Evolutionary conservation across 495 filamentous ascomycete genomes (phyloP).

Genomic region (Elasticomyces elasticus): DNA sequence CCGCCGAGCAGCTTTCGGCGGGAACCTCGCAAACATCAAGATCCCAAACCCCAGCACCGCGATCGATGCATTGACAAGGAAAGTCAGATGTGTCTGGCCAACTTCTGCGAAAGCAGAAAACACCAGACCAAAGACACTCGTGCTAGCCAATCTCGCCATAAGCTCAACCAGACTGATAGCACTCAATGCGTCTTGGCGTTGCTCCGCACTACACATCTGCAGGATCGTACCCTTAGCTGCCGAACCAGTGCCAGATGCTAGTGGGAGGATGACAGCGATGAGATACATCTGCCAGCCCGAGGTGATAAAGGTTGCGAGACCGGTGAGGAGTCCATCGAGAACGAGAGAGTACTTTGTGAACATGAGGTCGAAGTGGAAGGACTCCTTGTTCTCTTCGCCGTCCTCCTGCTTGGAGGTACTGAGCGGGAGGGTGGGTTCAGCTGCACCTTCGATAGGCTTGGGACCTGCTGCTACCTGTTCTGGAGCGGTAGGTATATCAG

Average conservation of each 20-base stretch:
- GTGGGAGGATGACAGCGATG: conserved; percentile 39
- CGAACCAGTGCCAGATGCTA: conserved; percentile 45
- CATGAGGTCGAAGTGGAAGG: conserved; percentile 43
- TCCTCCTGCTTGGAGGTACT: conserved; percentile 17
- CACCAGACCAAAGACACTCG: conserved; percentile 45
- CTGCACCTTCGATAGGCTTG: conserved; percentile 25
- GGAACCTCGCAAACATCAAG: conserved; percentile 40
- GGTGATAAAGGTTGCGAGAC: conserved; percentile 40
- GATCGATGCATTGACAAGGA: conserved; percentile 45
- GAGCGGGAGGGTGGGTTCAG: conserved; percentile 36
- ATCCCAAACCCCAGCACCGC: conserved; percentile 40
- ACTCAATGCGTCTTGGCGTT: conserved; percentile 45
- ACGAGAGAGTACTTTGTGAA: conserved; percentile 45
- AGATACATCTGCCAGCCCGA: conserved; percentile 47
- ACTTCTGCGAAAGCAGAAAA: conserved; percentile 42
- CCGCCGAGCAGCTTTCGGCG: conserved; percentile 36
- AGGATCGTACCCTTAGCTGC: conserved; percentile 50
- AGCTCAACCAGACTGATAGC: conserved; percentile 49
- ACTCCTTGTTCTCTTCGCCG: conserved; percentile 26
- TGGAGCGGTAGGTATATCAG: conserved; percentile 15
- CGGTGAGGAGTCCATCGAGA: conserved; percentile 43
- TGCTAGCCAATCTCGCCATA: conserved; percentile 40
- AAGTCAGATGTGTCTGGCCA: conserved; percentile 42
- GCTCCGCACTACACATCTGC: conserved; percentile 39
- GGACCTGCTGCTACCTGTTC: conserved; percentile 10